A percentile compares a stretch with the other conserved stretches of the same genome.
Evolutionary conservation across 345 rosid genomes (phyloP).

Genomic region (Populus pruinosa): DNA sequence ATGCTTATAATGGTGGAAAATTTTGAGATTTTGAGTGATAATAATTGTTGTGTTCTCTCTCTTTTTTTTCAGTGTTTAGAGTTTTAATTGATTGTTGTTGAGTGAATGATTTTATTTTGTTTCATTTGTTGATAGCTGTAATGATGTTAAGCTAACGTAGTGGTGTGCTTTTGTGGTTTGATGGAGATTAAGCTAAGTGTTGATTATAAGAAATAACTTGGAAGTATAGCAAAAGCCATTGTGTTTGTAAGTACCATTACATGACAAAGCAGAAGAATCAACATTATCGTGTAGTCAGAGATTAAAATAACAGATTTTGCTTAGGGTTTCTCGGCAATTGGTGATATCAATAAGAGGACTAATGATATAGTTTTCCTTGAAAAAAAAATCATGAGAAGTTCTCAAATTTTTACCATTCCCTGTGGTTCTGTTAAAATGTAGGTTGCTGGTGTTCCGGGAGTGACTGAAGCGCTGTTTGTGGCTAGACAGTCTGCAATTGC

Average conservation of each 20-base stretch:
- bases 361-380: neutral
- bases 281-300: neutral
- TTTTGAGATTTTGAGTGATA: neutral
- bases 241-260: neutral
- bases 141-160: neutral
- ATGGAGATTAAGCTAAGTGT: neutral
- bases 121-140: neutral
- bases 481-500: slow-evolving; percentile 74
- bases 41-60: neutral
- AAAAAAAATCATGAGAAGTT: neutral
- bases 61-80: neutral
- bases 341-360: neutral
- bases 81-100: neutral
- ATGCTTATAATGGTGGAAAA: neutral
- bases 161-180: neutral
- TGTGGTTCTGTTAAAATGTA: slow-evolving; percentile 8
- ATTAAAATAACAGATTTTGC: neutral
- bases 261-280: neutral
- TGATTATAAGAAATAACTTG: neutral
- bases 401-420: neutral
- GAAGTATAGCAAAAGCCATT: neutral
- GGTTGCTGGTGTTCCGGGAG: slow-evolving; percentile 98
- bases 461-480: slow-evolving; percentile 71
- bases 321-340: neutral
- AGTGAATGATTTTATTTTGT: neutral